Conservation (phyloP, 495 filamentous ascomycete species). For the Monascus purpureus region DNA sequence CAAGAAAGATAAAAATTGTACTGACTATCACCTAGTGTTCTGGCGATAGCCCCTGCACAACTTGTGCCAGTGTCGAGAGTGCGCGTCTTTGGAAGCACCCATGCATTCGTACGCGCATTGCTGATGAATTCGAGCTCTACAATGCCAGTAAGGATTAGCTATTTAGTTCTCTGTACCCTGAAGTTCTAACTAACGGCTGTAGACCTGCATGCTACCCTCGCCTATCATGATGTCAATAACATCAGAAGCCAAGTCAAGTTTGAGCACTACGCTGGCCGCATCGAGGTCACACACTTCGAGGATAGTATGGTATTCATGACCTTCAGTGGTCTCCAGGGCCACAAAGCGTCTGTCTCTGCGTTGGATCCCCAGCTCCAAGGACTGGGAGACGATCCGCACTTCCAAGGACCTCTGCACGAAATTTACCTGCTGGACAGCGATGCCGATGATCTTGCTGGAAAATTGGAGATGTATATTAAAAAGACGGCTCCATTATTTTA, state of each 20-base stretch:
- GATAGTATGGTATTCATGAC: conserved; percentile 39
- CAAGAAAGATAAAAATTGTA: no score
- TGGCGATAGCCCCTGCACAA: conserved; percentile 62
- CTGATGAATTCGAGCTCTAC: conserved; percentile 59
- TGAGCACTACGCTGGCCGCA: conserved; percentile 39
- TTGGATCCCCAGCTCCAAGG: conserved; percentile 42
- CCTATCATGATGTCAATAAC: conserved; percentile 47
- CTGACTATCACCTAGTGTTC: conserved; percentile 40
- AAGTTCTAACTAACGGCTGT: conserved; percentile 6
- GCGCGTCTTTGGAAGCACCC: conserved; percentile 70
- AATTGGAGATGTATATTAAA: conserved; percentile 59
- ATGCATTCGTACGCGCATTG: conserved; percentile 63
- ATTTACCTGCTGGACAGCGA: conserved; percentile 51
- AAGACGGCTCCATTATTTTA: conserved; percentile 46
- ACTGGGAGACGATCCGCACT: conserved; percentile 28
- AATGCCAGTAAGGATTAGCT: conserved; percentile 36
- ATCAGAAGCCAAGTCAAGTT: conserved; percentile 44
- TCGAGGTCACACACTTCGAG: conserved; percentile 58
- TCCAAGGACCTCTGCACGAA: conserved; percentile 26
- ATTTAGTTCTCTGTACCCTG: neutral
- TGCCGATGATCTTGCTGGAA: conserved; percentile 49
- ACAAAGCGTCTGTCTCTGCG: conserved; percentile 26
- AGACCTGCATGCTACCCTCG: conserved; percentile 53
- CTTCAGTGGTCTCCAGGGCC: conserved; percentile 36
- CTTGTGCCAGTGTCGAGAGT: conserved; percentile 64